phyloP scores from a whole-genome alignment of 345 rosid genomes.

The Barbarea vulgaris region DNA sequence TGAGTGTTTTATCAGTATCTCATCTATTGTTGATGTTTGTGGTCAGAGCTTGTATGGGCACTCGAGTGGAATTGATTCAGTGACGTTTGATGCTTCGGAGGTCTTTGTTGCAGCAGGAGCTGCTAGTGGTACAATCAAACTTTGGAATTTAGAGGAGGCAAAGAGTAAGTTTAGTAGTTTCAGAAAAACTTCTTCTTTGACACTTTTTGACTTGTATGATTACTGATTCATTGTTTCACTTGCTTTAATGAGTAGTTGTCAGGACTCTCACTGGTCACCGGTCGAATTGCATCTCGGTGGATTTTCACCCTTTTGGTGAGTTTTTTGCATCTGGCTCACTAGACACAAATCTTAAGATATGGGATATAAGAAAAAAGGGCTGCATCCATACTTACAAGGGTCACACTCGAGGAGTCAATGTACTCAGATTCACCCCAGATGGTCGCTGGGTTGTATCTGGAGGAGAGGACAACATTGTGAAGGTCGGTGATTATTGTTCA shows the following conservation, averaged over 20 bases:
- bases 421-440: slow-evolving; percentile 96
- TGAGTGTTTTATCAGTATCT: slow-evolving; percentile 1
- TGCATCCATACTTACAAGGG: slow-evolving; percentile 99
- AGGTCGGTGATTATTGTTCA: slow-evolving; percentile 47
- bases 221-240: slow-evolving; percentile 22
- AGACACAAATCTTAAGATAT: slow-evolving; percentile 97
- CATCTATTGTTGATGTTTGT: slow-evolving; percentile 27
- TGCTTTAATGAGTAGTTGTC: slow-evolving; percentile 60
- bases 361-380: slow-evolving; percentile 98
- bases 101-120: slow-evolving; percentile 97
- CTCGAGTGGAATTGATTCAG: slow-evolving; percentile 94
- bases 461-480: slow-evolving; percentile 93
- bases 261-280: slow-evolving; percentile 95
- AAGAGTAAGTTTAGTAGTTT: slow-evolving; percentile 66
- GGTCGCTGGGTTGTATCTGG: slow-evolving; percentile 99
- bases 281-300: slow-evolving; percentile 95
- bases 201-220: not conserved
- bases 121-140: slow-evolving; percentile 95
- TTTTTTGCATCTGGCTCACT: slow-evolving; percentile 98
- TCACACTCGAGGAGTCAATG: slow-evolving; percentile 96
- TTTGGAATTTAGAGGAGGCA: slow-evolving; percentile 99
- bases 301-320: slow-evolving; percentile 98
- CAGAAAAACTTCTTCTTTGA: not conserved
- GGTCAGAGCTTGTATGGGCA: slow-evolving; percentile 95
- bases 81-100: slow-evolving; percentile 93